Evolutionary conservation across 805 yeast species (phyloP).

Genomic region (Debaryomyces hansenii): DNA sequence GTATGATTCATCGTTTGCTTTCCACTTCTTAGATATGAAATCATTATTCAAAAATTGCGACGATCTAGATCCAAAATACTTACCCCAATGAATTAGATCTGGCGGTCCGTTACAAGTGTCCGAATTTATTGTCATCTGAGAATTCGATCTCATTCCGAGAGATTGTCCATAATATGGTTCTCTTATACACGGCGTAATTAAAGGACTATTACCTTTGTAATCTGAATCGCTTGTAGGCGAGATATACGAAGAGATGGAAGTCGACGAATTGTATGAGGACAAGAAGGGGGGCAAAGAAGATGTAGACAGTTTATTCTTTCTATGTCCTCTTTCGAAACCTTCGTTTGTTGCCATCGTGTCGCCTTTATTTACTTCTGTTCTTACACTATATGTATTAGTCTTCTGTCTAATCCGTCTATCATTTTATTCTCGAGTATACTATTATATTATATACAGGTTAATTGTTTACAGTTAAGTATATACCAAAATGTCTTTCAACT

Average conservation of each 20-base stretch:
- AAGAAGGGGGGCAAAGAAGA: constrained; percentile 2
- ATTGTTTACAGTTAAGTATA: background rate
- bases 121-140: constrained; percentile 15
- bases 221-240: background rate
- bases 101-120: constrained; percentile 31
- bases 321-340: background rate
- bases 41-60: constrained; percentile 26
- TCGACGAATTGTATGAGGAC: background rate
- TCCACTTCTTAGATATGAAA: constrained; percentile 15
- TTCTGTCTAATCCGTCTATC: no score
- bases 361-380: no score
- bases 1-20: constrained; percentile 2
- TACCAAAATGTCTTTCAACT: no score
- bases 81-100: constrained; percentile 40
- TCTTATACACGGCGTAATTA: constrained; percentile 20
- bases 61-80: constrained; percentile 30
- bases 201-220: background rate
- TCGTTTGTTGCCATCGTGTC: background rate
- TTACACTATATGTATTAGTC: no score
- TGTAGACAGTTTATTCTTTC: background rate
- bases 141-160: constrained; percentile 23
- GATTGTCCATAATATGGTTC: constrained; percentile 31
- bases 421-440: background rate
- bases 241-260: background rate
- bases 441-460: background rate